Base-by-base conservation (phyloP, 805 yeast species). In the Candida nanaspora region DNA sequence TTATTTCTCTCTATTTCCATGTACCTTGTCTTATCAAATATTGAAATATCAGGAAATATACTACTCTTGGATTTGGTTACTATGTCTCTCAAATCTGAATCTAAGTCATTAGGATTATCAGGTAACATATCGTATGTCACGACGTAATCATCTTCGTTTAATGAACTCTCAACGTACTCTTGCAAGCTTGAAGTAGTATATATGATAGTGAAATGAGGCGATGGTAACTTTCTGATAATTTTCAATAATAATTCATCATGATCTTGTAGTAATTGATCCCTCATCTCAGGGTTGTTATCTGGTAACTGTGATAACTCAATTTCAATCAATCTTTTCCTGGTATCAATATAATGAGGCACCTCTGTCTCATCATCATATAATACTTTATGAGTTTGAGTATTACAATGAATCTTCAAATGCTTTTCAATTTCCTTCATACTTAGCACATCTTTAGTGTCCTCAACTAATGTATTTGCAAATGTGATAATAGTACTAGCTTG, bases 131-230 rank as follows among this genome's bases (percentile, higher is more conserved):
- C 53, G 20, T 47, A 50, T 14, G 35, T 19, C 10, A 58, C 29
- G 9, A 43, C 23, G 15, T 41, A 42, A n/a, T 46, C 40, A 21
- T 33, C 28, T 31, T 48, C 37, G 19, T 38, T n/a, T 2, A 47
- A 37, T 46, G 46, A 32, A 34, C 43, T 31, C 23, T 45, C 36
- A 7, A 56, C 56, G n/a, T 53, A 50, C 2, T 49, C 46, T 2
- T 42, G 42, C 2, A 49, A 30, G 3, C 65, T 56, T 3, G 54
- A 49, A 10, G 81, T 68, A 0, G 88, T 76, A 43, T 78, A 65
- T 2, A 86, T 57, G 2, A 88, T 61, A 2, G 87, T 66, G 41
- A 71, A 72, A 44, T 76, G 74, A 0, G 96, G 95, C 0, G 89
- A 70, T 1, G 96, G 96, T 11, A 84, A 57, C 41, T 75, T 77